Evolutionary conservation across 2,329 filamentous ascomycete species (phyloP).

Genomic region (Aspergillus latus): DNA sequence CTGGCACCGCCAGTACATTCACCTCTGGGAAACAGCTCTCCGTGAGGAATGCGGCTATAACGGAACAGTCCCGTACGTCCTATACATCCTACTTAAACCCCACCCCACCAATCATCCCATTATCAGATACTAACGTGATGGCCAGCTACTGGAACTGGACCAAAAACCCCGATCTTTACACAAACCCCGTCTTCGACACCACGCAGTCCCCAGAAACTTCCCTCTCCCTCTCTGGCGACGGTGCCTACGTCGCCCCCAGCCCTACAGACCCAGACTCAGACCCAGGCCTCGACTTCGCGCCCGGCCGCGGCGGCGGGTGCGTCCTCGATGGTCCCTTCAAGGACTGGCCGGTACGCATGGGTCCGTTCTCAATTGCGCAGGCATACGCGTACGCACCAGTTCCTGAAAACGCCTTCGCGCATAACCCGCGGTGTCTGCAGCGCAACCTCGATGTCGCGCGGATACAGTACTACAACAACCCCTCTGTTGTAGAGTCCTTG

Average conservation of each 20-base stretch:
- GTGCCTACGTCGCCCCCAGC: not conserved
- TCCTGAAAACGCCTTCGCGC: conserved; percentile 3
- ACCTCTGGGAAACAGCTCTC: conserved; percentile 16
- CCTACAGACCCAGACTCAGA: not conserved
- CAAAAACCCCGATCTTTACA: conserved; percentile 8
- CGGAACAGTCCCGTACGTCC: conserved; percentile 16
- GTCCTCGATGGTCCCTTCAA: conserved; percentile 16
- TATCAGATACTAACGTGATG: not conserved
- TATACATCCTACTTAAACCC: too few species aligned
- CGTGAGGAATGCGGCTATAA: conserved; percentile 20
- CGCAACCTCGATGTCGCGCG: conserved; percentile 9
- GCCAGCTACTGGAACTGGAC: conserved; percentile 24
- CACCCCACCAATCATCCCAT: not conserved
- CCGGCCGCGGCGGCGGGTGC: conserved; percentile 19
- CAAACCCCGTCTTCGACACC: conserved; percentile 15
- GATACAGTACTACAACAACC: conserved; percentile 4
- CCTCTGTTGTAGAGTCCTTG: not conserved
- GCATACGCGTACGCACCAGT: not conserved
- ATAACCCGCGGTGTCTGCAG: conserved; percentile 19
- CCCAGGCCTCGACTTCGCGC: not conserved
- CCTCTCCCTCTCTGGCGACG: conserved; percentile 5
- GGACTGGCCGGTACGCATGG: conserved; percentile 11
- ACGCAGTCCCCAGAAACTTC: not conserved
- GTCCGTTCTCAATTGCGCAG: conserved; percentile 5
- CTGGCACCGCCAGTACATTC: conserved; percentile 22